These are phyloP conservation scores for Cutaneotrichosporon cutaneum DNA, from an alignment of 1,284 basidiomycete genomes.

Conservation along the genomic window DNA sequence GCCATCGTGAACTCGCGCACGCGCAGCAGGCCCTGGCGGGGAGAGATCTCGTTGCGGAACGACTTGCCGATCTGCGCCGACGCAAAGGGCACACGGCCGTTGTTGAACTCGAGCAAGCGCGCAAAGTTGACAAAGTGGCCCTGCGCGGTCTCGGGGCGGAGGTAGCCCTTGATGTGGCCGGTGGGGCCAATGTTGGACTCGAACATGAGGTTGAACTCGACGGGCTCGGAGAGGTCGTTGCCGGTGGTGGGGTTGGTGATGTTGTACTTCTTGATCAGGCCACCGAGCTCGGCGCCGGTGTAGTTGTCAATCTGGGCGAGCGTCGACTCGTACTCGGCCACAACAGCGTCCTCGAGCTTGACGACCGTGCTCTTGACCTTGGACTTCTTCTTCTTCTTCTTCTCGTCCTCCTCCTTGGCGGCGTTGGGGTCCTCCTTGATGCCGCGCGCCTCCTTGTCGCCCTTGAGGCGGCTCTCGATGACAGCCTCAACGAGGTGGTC, in stretches of 20 bases:
- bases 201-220: constrained; percentile 99
- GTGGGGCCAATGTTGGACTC: constrained; percentile 95
- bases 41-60: constrained; percentile 98
- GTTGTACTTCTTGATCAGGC: constrained; percentile 76
- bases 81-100: constrained; percentile 92
- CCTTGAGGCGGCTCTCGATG: constrained; percentile 82
- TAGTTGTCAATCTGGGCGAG: constrained; percentile 96
- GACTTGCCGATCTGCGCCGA: constrained; percentile 94
- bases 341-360: constrained; percentile 72
- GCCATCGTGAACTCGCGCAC: constrained; percentile 99
- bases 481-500: constrained; percentile 96
- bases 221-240: constrained; percentile 88
- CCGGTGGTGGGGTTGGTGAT: constrained; percentile 89
- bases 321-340: constrained; percentile 74
- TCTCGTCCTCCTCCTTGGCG: constrained; percentile 64
- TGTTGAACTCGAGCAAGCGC: constrained; percentile 96
- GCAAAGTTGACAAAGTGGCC: constrained; percentile 99
- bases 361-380: constrained; percentile 71
- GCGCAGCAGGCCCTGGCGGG: constrained; percentile 89
- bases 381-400: constrained; percentile 81
- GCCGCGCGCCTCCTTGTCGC: constrained; percentile 90
- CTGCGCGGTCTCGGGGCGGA: constrained; percentile 97
- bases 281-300: constrained; percentile 81
- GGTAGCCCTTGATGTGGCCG: constrained; percentile 92
- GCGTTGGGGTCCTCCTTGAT: constrained; percentile 56